Evolutionary conservation across 305 asterid genomes (phyloP), one percentile per base, ranked within the genome.

Genomic region (Fraxinus sp.): DNA sequence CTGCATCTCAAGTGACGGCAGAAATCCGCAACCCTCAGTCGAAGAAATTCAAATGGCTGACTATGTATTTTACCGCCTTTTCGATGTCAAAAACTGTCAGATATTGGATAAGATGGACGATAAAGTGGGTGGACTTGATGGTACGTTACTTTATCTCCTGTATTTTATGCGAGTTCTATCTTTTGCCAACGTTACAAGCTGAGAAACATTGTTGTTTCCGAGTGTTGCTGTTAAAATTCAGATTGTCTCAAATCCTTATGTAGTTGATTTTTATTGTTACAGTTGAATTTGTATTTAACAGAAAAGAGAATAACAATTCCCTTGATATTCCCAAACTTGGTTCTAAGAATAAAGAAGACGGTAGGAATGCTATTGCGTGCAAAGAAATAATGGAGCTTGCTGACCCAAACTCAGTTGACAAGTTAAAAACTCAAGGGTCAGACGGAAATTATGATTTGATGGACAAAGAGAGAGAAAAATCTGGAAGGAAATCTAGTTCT

Each of bases 1-100:
- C 52, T 95, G 99, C 89, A 91, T 86, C 71, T 95, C 98, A 70
- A 80, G 37, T 59, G 98, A 95, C 76, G 68, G 55, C 79, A 93
- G 98, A 86, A 95, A 95, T 87, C 95, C 86, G n/a, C 97, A 90
- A 83, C 98, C 94, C 75, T 89, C 97, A 22, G 86, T 79, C 36
- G 92, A 92, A 90, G 93, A 91, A 77, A 86, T 91, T 83, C 85
- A 84, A 84, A 83, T 57, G 91, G 97, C 98, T 7, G 92, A 92
- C 83, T 92, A 84, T 88, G 89, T 94, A 79, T 95, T 94, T 80
- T 87, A 87, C 86, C 94, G 98, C 44, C 79, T 84, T 36, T 95
- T 95, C 86, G 97, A 94, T 92, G 99, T 95, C 79, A 82, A 82
- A 66, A 86, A 79, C 82, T 85, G 82, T 87, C 84, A 86, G 14